phyloP scores from a whole-genome alignment of 2,329 filamentous ascomycete species.

The Fulvia fulva region DNA sequence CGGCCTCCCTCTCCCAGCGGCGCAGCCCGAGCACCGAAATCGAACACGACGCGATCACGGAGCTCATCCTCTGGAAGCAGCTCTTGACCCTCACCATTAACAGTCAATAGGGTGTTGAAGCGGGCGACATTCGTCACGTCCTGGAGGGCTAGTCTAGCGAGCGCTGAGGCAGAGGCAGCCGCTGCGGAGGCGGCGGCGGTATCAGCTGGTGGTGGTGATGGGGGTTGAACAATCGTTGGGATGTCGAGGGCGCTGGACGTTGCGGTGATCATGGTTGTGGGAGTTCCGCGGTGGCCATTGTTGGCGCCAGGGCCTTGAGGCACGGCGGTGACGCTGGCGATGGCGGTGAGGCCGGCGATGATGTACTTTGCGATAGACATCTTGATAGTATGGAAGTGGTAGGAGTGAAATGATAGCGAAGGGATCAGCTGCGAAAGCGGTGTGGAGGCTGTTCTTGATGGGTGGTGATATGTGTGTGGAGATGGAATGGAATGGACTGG shows the following conservation, averaged over 20 bases:
- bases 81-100: constrained; percentile 11
- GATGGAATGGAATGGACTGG: too few species aligned
- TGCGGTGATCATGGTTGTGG: not conserved
- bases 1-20: constrained; percentile 9
- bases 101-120: constrained; percentile 15
- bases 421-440: not conserved
- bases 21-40: constrained; percentile 10
- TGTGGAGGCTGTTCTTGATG: not conserved
- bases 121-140: constrained; percentile 14
- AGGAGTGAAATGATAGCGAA: too few species aligned
- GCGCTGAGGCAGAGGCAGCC: constrained; percentile 6
- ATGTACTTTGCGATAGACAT: constrained; percentile 16
- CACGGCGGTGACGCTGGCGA: constrained; percentile 14
- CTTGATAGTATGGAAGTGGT: not conserved
- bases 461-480: not conserved
- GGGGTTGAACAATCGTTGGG: constrained; percentile 9
- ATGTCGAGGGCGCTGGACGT: constrained; percentile 2
- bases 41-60: constrained; percentile 15
- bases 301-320: constrained; percentile 1
- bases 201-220: constrained; percentile 5
- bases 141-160: constrained; percentile 9
- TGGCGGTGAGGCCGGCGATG: constrained; percentile 13
- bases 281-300: not conserved
- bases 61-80: constrained; percentile 7
- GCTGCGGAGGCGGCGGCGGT: constrained; percentile 10